Percentiles rank a stretch among this genome's conserved stretches.
phyloP scores from a whole-genome alignment of 1,139 yeast genomes.

The Yamadazyma diddensiae region DNA sequence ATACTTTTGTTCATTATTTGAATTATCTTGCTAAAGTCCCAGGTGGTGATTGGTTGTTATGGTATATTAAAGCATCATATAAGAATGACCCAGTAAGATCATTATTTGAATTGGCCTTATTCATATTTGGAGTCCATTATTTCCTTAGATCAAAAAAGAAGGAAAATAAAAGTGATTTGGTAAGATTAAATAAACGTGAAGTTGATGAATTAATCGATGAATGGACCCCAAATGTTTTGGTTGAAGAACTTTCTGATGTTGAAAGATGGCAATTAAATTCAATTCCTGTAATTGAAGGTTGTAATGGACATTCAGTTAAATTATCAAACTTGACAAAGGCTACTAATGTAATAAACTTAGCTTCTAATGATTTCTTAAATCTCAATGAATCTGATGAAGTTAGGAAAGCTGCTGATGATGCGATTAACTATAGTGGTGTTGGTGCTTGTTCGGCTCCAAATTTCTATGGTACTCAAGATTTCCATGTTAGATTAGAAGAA shows the following conservation, averaged over 20 bases:
- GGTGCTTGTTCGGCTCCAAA: constrained; percentile 99
- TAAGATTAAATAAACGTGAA: constrained; percentile 62
- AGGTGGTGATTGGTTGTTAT: constrained; percentile 72
- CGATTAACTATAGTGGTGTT: constrained; percentile 76
- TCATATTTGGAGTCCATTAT: constrained; percentile 83
- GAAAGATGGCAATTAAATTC: constrained; percentile 63
- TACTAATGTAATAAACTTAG: constrained; percentile 53
- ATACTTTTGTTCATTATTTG: constrained; percentile 35
- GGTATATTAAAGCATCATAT: constrained; percentile 85
- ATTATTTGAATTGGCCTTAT: constrained; percentile 69
- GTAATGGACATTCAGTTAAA: constrained; percentile 52
- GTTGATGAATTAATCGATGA: constrained; percentile 82
- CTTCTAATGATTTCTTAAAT: constrained; percentile 61
- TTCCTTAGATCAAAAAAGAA: constrained; percentile 81
- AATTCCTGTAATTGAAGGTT: constrained; percentile 62
- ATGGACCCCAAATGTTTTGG: constrained; percentile 89
- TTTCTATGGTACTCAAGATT: constrained; percentile 94
- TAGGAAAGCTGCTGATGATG: constrained; percentile 52
- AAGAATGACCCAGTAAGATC: constrained; percentile 94
- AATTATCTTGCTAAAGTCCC: constrained; percentile 52
- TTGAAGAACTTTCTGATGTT: constrained; percentile 46
- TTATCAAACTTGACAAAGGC: constrained; percentile 16
- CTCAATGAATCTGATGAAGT: constrained; percentile 49
- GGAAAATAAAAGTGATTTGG: constrained; percentile 70
- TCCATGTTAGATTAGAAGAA: constrained; percentile 77